A percentile compares a stretch with the other conserved stretches of the same genome.
phyloP scores from a whole-genome alignment of 2,329 filamentous ascomycete species.

The Beauveria medogensis region DNA sequence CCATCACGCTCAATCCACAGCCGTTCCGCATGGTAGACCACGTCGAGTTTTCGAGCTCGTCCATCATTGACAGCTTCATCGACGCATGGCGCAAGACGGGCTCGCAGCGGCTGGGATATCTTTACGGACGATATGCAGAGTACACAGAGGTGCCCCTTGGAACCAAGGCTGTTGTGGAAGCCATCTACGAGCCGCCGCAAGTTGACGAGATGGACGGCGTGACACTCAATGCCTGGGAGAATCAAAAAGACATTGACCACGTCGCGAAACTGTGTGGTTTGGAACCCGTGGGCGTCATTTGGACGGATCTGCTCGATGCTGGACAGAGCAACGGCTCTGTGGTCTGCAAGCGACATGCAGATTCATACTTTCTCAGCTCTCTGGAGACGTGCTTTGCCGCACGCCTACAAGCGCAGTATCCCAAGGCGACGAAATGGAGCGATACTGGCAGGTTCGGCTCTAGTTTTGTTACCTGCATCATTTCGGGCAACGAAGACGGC shows the following conservation, averaged over 20 bases:
- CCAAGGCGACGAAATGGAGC: conserved; percentile 92
- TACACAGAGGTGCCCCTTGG: conserved; percentile 90
- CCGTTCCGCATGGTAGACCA: conserved; percentile 96
- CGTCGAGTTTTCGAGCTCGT: conserved; percentile 84
- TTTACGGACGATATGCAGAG: conserved; percentile 86
- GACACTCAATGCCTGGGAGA: conserved; percentile 75
- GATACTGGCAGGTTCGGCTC: conserved; percentile 90
- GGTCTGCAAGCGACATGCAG: conserved; percentile 88
- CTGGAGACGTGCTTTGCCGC: conserved; percentile 87
- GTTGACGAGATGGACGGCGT: conserved; percentile 82
- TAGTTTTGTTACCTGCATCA: conserved; percentile 91
- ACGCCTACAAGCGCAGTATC: conserved; percentile 77
- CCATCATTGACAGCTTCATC: conserved; percentile 81
- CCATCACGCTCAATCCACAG: conserved; percentile 91
- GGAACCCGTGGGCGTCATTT: conserved; percentile 85
- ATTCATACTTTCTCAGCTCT: conserved; percentile 90
- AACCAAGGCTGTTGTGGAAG: conserved; percentile 90
- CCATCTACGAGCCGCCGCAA: conserved; percentile 94
- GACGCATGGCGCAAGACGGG: conserved; percentile 87
- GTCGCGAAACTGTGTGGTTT: conserved; percentile 77
- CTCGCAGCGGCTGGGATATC: conserved; percentile 73
- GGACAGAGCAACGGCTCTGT: conserved; percentile 77
- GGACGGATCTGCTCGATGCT: conserved; percentile 82
- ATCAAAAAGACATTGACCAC: conserved; percentile 72
- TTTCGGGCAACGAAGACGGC: conserved; percentile 86